These are phyloP conservation scores for Plenodomus lindquistii DNA, from an alignment of 2,329 filamentous ascomycete genomes.

Conservation along the genomic window DNA sequence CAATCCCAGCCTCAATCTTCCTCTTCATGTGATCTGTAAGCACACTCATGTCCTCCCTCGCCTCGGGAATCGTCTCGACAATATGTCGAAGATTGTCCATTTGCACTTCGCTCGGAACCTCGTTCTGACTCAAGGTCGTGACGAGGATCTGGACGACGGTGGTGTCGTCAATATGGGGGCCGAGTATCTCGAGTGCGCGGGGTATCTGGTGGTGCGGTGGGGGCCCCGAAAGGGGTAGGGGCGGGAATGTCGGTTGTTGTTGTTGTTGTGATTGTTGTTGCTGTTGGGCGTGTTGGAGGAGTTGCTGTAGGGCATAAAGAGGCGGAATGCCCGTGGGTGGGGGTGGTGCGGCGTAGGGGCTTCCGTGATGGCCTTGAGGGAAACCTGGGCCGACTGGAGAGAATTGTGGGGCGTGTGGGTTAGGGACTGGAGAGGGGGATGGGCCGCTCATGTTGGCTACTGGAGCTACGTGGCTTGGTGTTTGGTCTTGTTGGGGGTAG, in stretches of 20 bases:
- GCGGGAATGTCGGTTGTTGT: conserved; percentile 13
- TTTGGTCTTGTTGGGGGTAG: conserved; percentile 15
- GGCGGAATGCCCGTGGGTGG: conserved; percentile 2
- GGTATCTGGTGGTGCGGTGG: conserved; percentile 40
- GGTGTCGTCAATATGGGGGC: conserved; percentile 45
- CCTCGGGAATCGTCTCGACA: conserved; percentile 66
- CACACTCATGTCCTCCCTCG: conserved; percentile 60
- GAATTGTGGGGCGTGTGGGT: conserved; percentile 40
- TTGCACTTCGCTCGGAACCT: conserved; percentile 55
- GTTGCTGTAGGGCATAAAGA: neutral
- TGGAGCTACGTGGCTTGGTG: conserved; percentile 17
- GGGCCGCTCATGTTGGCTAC: conserved; percentile 28
- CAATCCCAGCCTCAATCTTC: conserved; percentile 7
- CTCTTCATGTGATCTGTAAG: conserved; percentile 26
- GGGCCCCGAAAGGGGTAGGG: too few species aligned
- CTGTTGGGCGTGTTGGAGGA: neutral
- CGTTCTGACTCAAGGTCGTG: conserved; percentile 29
- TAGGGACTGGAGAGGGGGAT: conserved; percentile 32
- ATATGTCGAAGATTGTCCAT: conserved; percentile 74
- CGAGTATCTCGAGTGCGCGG: conserved; percentile 48
- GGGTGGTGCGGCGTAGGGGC: conserved; percentile 18
- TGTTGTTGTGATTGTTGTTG: neutral
- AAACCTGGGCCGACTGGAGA: conserved; percentile 36
- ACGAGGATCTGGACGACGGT: conserved; percentile 48
- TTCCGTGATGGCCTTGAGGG: conserved; percentile 28